phyloP scores from a whole-genome alignment of 345 rosid genomes.

The Arabidopsis arenosa region DNA sequence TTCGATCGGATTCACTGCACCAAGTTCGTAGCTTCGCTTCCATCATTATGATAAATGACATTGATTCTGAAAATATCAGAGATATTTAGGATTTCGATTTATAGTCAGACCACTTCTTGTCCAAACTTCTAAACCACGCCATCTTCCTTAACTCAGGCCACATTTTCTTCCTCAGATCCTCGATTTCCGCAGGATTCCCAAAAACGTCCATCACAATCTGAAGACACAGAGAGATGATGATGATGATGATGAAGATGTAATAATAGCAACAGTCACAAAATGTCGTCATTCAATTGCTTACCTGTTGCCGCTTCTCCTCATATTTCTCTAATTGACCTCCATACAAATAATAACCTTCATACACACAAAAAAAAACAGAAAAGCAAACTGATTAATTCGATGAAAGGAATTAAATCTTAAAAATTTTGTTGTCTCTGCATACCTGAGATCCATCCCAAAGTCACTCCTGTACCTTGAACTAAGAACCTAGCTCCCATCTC shows the following conservation, averaged over 20 bases:
- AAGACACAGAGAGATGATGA: not conserved
- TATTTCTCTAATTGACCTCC: not conserved
- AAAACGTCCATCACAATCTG: not conserved
- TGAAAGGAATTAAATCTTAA: not conserved
- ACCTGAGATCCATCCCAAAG: not conserved
- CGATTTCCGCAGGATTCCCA: not conserved
- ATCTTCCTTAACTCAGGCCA: not conserved
- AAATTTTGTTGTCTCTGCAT: not conserved
- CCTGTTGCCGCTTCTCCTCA: not conserved
- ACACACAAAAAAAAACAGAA: not conserved
- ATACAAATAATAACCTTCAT: not conserved
- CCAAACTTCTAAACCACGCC: not conserved
- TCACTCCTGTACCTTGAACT: not conserved
- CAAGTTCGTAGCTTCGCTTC: too few relatives aligned
- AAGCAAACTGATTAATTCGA: not conserved
- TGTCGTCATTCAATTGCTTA: not conserved
- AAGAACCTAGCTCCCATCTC: not conserved
- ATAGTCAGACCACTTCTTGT: not conserved
- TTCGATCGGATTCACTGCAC: too few relatives aligned
- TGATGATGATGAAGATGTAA: too few relatives aligned
- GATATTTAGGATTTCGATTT: too few relatives aligned
- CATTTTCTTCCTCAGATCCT: not conserved
- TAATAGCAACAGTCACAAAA: too few relatives aligned
- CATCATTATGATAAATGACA: too few relatives aligned
- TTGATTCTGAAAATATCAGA: too few relatives aligned